Base-by-base conservation (phyloP, 2,329 filamentous ascomycete species). In the Paecilomyces formosus region DNA sequence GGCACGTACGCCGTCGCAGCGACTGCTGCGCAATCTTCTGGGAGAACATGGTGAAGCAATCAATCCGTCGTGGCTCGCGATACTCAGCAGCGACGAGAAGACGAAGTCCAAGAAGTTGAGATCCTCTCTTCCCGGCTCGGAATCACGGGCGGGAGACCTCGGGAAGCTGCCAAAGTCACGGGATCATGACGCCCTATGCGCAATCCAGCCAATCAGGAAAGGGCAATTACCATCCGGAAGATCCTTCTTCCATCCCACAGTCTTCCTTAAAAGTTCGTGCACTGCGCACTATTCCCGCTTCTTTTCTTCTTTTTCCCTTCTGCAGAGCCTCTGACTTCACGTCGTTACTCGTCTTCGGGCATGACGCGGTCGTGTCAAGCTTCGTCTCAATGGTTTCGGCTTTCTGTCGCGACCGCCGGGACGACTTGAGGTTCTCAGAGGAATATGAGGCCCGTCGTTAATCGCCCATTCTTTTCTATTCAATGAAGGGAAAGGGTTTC, bases 1-100 rank as follows among this genome's bases (percentile, higher is more conserved):
- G 39, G 22, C 24, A 74, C 76, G 63, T 79, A 81, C 78, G 70
- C 70, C 78, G 77, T 70, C 77, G 74, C 68, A 78, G 69, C 61
- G 77, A 77, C 64, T 76, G 74, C 65, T 80, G 77, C 57, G 74
- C 72, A 68, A 78, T 67, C 70, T 78, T 77, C 65, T 79, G 77
- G 57, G 76, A 76, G 64, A 79, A 70, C 78, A 81, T 79, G 53
- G 58, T 76, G 70, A 62, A 58, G 45, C 52, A 24, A 54, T 15
- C 54, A 54, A 53, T 54, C 13, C 50, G 55, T 24, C 51, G 24
- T 54, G 35, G 26, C 22, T 26, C 57, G 50, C 58, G 53, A 55
- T 57, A 55, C 60, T 62, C 59, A 55, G 57, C 53, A 49, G 30
- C 54, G 62, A 61, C 61, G 64, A 65, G 61, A 50, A 60, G 39